phyloP scores from a whole-genome alignment of 2,329 filamentous ascomycete species.

The Beauveria asiatica region DNA sequence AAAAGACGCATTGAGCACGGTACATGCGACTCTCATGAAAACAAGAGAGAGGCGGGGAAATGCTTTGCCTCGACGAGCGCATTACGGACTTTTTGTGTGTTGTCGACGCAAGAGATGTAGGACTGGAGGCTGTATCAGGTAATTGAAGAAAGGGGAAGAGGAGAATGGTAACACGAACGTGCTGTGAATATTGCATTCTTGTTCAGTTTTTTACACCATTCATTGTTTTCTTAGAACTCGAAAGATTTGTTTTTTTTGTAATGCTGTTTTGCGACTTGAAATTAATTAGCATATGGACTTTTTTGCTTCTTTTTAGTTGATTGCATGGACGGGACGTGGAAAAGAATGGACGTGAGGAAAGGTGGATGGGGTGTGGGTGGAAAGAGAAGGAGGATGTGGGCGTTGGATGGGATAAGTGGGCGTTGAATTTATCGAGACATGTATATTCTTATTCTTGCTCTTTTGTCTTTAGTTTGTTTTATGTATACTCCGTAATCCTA shows the following conservation, averaged over 20 bases:
- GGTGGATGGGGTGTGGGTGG: too few species aligned
- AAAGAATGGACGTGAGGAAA: too few species aligned
- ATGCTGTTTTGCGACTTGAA: background rate
- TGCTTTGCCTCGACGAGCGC: background rate
- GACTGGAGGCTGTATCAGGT: too few species aligned
- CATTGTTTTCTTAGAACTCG: too few species aligned
- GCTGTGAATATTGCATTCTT: background rate
- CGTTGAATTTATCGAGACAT: too few species aligned
- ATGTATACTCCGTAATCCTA: too few species aligned
- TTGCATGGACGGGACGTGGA: too few species aligned
- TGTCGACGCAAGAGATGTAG: background rate
- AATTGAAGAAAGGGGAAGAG: background rate
- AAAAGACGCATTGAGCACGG: slow-evolving; percentile 4
- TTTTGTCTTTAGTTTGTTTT: background rate
- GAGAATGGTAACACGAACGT: background rate
- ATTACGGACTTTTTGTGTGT: background rate
- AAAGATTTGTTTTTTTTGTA: background rate
- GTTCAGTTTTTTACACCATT: background rate
- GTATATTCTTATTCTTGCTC: too few species aligned
- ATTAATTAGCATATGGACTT: background rate
- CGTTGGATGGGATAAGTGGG: too few species aligned
- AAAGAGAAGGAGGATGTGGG: too few species aligned
- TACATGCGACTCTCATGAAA: background rate
- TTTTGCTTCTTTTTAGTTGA: too few species aligned
- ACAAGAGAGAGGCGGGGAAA: background rate